Conservation (phyloP, 164 flowering plant species). For the Santalum album region DNA sequence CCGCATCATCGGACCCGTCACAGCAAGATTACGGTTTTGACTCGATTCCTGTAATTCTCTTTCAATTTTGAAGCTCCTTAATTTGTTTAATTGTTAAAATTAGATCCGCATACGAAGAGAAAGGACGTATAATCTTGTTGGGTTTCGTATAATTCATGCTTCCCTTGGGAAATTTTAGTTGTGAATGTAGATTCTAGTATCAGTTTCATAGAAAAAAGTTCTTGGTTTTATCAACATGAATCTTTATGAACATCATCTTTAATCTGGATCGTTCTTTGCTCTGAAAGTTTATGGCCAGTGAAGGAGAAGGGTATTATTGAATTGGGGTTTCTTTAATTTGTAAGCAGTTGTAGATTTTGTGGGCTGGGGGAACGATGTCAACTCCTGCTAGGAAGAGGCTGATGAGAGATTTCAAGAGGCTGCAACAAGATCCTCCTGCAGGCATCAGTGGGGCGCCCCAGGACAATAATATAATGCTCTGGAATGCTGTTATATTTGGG, state of each 20-base stretch:
- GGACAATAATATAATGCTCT: constrained; percentile 83
- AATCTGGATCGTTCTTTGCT: too few species aligned
- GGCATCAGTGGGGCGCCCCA: constrained; percentile 95
- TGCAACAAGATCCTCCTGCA: constrained; percentile 91
- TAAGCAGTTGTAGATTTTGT: background rate
- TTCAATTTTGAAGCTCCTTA: background rate
- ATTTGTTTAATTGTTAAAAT: background rate
- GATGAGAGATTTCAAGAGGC: constrained; percentile 91
- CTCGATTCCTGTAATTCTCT: background rate
- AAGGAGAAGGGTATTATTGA: too few species aligned
- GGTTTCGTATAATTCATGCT: background rate
- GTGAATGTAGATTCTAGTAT: too few species aligned
- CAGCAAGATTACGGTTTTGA: background rate
- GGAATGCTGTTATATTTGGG: constrained; percentile 97
- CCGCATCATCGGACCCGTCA: background rate
- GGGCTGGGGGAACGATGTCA: constrained; percentile 44
- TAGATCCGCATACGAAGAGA: background rate
- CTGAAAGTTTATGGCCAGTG: too few species aligned
- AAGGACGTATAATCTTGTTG: background rate
- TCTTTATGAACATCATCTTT: too few species aligned
- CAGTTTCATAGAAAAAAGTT: too few species aligned
- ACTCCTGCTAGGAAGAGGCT: constrained; percentile 86
- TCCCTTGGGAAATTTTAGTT: too few species aligned
- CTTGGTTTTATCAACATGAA: too few species aligned
- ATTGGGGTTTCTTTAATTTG: background rate